Evolutionary conservation across 225 moss, liverwort and hornwort species (phyloP).

Genomic region (Ulota crispa): DNA sequence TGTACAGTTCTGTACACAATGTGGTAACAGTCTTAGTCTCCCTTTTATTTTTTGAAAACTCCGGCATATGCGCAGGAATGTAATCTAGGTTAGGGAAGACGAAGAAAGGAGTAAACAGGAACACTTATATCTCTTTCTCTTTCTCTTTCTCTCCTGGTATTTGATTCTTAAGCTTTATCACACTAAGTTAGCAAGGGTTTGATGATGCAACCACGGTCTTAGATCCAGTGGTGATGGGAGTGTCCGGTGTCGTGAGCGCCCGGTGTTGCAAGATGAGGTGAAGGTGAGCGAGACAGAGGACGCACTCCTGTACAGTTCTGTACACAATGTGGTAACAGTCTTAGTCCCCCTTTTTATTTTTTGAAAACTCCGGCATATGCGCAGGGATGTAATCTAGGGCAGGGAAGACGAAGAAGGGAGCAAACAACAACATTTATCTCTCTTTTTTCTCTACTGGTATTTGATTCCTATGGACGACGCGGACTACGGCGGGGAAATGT

Average conservation of each 20-base stretch:
- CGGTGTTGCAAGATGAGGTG: slow-evolving; percentile 8
- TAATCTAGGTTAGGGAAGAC: not conserved
- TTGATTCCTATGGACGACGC: not conserved
- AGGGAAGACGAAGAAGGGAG: not conserved
- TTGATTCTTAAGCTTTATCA: no score
- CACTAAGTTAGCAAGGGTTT: no score
- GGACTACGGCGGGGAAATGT: slow-evolving; percentile 9
- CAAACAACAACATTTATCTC: no score
- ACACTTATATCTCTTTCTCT: no score
- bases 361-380: not conserved
- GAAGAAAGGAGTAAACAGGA: no score
- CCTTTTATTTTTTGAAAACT: not conserved
- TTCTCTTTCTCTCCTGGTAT: no score
- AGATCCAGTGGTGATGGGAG: slow-evolving; percentile 12
- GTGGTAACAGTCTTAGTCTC: not conserved
- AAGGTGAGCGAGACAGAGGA: not conserved
- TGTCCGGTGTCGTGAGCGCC: not conserved
- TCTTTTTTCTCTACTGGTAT: not conserved
- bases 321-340: slow-evolving; percentile 1
- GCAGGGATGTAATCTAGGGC: slow-evolving; percentile 11
- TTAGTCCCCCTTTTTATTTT: not conserved
- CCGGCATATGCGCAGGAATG: not conserved
- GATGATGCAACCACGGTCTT: not conserved
- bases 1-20: not conserved
- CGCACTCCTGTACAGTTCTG: not conserved